Evolutionary conservation across 371 early-diverging fungal species (phyloP), one percentile per base, ranked within the genome.

Genomic region (Chytridium lagenaria): DNA sequence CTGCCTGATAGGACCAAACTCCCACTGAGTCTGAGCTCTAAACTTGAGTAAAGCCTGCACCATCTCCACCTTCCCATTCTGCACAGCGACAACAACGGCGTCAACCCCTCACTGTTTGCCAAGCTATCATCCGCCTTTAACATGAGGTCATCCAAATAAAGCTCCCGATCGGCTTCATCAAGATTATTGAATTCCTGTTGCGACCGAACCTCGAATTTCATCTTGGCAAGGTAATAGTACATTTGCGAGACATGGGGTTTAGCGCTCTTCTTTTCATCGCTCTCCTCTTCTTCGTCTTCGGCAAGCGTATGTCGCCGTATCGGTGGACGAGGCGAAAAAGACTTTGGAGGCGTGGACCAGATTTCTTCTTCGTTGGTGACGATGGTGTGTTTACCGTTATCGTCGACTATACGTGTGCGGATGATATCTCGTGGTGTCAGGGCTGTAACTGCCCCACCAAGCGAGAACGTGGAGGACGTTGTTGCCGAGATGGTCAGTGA

Each of bases 71-170:
- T 71, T 19, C 7, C 68, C 50, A 26, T 70, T 22, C 36, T 72
- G n/a, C 23, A 79, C 73, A 23, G 79, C 79, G 15, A 79, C 73
- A 16, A 76, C n/a, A 79, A 40, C 59, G 79, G 79, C 15, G 79
- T 79, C 1, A 59, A 50, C 3, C 51, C 63, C 10, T 75, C 30
- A 3, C 26, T 3, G 68, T 79, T 79, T 0, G 28, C 22, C 15
- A 59, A 22, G n/a, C 34, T 28, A 50, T 71, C 75, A 36, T 75
- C 75, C 50, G 61, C 61, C 37, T 61, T 61, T 7, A 33, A 23
- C 23, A 3, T 34, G 3, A 61, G 37, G 37, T 61, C 61, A 34
- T 28, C 7, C 3, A 61, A 23, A 23, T 61, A 61, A 2, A 3
- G 36, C 36, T 61, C 23, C 37, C 26, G 16, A 34, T 61, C 36